phyloP scores from a whole-genome alignment of 2,329 filamentous ascomycete genomes.

The Zymoseptoria crescenta region DNA sequence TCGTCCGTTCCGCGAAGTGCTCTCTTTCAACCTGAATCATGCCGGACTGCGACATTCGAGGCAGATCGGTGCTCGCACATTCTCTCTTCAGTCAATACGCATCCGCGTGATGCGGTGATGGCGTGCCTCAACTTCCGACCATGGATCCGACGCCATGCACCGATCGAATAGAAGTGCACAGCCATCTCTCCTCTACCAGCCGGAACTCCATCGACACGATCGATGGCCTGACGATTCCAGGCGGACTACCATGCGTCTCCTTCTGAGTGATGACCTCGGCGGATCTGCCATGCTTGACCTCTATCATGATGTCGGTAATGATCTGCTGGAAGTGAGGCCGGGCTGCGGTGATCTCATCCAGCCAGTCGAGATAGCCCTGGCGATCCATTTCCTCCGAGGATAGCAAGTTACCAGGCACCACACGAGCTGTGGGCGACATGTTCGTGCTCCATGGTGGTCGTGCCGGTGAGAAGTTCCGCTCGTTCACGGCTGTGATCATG shows the following conservation, averaged over 20 bases:
- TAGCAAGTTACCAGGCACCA: background rate
- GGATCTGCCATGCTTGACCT: background rate
- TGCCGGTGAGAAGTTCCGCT: background rate
- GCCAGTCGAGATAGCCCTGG: background rate
- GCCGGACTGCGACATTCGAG: no score
- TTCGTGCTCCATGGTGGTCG: background rate
- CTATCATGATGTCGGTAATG: background rate
- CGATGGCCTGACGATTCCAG: background rate
- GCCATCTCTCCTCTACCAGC: background rate
- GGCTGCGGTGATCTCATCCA: background rate
- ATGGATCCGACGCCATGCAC: background rate
- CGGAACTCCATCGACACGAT: background rate
- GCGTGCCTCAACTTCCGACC: background rate
- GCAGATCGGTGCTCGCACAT: no score
- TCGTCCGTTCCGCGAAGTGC: no score
- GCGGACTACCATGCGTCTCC: background rate
- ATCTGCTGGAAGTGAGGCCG: background rate
- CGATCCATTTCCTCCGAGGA: background rate
- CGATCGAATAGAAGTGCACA: constrained; percentile 1
- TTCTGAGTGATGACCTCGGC: background rate
- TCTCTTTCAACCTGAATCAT: no score
- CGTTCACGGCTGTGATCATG: background rate
- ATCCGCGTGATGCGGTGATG: no score
- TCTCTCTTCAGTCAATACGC: no score
- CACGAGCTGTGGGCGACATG: background rate